These are phyloP conservation scores for Echinochloa phyllopogon DNA, from an alignment of 176 grass and related monocot genomes.

Conservation along the genomic window DNA sequence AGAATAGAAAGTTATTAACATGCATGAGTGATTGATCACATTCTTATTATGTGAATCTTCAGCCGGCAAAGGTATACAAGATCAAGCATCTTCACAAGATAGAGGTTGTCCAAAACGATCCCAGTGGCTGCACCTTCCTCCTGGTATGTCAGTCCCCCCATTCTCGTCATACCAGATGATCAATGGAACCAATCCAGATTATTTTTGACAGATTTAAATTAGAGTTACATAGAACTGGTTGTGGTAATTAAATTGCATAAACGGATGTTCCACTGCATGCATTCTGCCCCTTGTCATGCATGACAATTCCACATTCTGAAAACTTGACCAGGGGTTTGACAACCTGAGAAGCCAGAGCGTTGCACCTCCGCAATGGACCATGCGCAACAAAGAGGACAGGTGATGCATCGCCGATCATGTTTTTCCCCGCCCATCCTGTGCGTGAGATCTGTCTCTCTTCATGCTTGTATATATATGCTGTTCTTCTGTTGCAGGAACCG, in stretches of 20 bases:
- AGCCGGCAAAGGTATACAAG: constrained; percentile 95
- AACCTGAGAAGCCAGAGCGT: constrained; percentile 89
- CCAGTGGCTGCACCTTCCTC: constrained; percentile 87
- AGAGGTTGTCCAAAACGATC: constrained; percentile 82
- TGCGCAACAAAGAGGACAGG: constrained; percentile 98
- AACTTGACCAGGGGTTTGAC: constrained; percentile 71
- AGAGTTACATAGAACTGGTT: not conserved
- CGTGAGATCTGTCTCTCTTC: not conserved
- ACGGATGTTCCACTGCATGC: not conserved
- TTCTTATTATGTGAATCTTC: not conserved
- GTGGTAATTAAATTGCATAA: not conserved
- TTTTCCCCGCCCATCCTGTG: too few species aligned
- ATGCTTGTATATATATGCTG: not conserved
- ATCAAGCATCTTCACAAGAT: constrained; percentile 94
- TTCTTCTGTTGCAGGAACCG: constrained; percentile 65
- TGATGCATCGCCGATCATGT: constrained; percentile 2
- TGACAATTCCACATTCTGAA: not conserved
- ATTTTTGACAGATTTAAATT: not conserved
- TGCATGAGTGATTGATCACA: not conserved
- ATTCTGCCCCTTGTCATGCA: too few species aligned
- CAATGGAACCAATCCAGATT: not conserved
- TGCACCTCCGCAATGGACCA: constrained; percentile 87
- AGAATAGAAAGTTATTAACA: too few species aligned
- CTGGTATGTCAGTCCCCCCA: constrained; percentile 50
- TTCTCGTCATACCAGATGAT: not conserved